Conservation (phyloP, 2,329 filamentous ascomycete species). For the Phialemoniopsis sp. region DNA sequence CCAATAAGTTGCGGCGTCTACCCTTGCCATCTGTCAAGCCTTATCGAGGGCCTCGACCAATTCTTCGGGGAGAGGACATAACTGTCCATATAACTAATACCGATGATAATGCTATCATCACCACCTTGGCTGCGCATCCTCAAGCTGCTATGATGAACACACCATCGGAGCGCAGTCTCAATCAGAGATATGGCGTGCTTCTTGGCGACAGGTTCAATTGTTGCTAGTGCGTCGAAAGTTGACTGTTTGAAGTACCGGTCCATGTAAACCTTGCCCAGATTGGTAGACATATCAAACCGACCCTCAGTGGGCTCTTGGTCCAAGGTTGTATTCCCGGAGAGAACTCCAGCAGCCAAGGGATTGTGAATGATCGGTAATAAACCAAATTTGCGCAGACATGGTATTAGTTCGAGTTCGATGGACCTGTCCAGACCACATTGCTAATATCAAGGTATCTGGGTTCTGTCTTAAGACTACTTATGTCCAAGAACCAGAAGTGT, state of each 20-base stretch:
- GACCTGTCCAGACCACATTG: too few species aligned
- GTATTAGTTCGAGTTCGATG: slow-evolving; percentile 63
- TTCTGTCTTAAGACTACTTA: too few species aligned
- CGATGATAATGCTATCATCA: slow-evolving; percentile 57
- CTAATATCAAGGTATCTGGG: too few species aligned
- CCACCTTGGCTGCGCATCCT: slow-evolving; percentile 41
- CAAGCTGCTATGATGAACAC: slow-evolving; percentile 64
- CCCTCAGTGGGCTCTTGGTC: slow-evolving; percentile 19
- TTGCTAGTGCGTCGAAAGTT: slow-evolving; percentile 57
- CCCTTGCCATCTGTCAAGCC: slow-evolving; percentile 70
- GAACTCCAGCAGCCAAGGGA: slow-evolving; percentile 66
- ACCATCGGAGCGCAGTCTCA: slow-evolving; percentile 74
- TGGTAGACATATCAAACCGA: slow-evolving; percentile 8
- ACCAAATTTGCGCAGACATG: slow-evolving; percentile 61
- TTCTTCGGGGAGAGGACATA: slow-evolving; percentile 52
- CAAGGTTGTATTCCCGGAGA: slow-evolving; percentile 53
- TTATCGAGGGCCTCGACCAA: slow-evolving; percentile 57
- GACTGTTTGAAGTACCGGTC: slow-evolving; percentile 68
- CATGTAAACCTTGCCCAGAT: slow-evolving; percentile 53
- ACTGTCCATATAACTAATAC: slow-evolving; percentile 51
- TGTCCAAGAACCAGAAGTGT: too few species aligned
- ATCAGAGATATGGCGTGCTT: slow-evolving; percentile 67
- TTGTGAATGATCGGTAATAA: slow-evolving; percentile 71
- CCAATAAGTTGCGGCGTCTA: slow-evolving; percentile 48
- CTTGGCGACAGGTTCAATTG: slow-evolving; percentile 63